Evolutionary conservation across 306 rosid genomes (phyloP), one percentile per base, ranked within the genome.

Genomic region (Inga leiocalycina): DNA sequence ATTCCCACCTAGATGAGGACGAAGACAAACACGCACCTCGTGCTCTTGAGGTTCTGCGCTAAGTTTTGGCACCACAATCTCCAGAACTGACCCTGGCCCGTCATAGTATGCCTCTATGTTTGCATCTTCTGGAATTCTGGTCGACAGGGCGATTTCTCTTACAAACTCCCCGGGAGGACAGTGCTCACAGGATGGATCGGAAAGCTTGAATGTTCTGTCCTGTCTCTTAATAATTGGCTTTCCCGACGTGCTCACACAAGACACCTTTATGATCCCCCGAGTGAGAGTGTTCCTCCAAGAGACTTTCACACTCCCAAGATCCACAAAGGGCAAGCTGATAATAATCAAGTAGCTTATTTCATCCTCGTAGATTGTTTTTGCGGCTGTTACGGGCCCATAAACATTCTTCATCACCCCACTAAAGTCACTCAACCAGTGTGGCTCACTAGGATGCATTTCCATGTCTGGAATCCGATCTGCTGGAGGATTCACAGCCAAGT

Each of bases 111-210:
- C 90, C 77, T 87, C 90, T 87, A 87, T 79, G 17, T 87, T 85
- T 30, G 86, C 90, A 66, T 84, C 88, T 79, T 87, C 90, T 0
- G 90, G 90, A 74, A 87, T 87, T 56, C 86, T 84, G 59, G 90
- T 87, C 22, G 86, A 83, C 54, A 87, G 86, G 17, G 84, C 74
- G 56, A 87, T 82, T 54, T 87, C 90, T 66, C 90, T 65, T 6
- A 87, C 82, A n/a, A 87, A 87, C 27, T 87, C 88, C 76, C 90
- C 90, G 1, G 88, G 86, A 32, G 90, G 90, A 56, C 90, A 87
- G 80, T 87, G 90, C 90, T 87, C 90, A 2, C 88, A 81, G 3
- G 86, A 76, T 45, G 84, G 88, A 64, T 87, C 90, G 13, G 90
- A 82, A 65, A 87, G 88, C 84, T 87, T 85, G 85, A 87, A 87